Percentiles rank a stretch among this genome's conserved stretches.
These are phyloP conservation scores for Cardamine chenopodiifolia DNA, from an alignment of 345 rosid genomes.

Conservation along the genomic window DNA sequence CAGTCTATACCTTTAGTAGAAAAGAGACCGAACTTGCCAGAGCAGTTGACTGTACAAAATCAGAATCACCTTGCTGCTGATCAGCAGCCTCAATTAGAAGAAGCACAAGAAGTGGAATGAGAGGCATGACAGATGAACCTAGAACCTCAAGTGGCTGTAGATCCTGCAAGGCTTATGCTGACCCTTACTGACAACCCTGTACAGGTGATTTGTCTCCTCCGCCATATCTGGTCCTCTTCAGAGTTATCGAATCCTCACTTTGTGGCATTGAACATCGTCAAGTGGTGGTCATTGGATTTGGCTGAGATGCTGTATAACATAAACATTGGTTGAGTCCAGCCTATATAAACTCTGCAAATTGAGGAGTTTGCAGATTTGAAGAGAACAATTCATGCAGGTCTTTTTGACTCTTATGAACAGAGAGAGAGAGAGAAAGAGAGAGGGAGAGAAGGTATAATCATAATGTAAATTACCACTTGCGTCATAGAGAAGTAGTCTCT, in stretches of 20 bases:
- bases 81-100: conserved; percentile 46
- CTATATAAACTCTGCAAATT: conserved; percentile 28
- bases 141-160: conserved; percentile 52
- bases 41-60: conserved; percentile 62
- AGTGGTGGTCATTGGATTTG: conserved; percentile 27
- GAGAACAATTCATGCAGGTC: too few relatives aligned
- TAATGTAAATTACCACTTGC: conserved; percentile 41
- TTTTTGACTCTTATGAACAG: conserved; percentile 12
- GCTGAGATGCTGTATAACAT: conserved; percentile 33
- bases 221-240: not conserved
- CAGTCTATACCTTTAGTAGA: conserved; percentile 58
- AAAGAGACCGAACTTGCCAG: conserved; percentile 56
- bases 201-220: conserved; percentile 54
- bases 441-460: conserved; percentile 21
- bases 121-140: conserved; percentile 47
- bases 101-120: conserved; percentile 75
- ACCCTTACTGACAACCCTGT: conserved; percentile 64
- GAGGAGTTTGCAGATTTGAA: conserved; percentile 29
- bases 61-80: conserved; percentile 53
- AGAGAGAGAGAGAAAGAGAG: conserved; percentile 8
- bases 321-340: conserved; percentile 25
- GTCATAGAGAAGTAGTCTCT: conserved; percentile 28
- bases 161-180: conserved; percentile 56
- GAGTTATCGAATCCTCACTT: conserved; percentile 12
- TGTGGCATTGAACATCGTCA: conserved; percentile 25